A percentile compares a stretch with the other conserved stretches of the same genome.
These are phyloP conservation scores for Trichoderma koningiopsis DNA, from an alignment of 2,329 filamentous ascomycete genomes.

Conservation along the genomic window DNA sequence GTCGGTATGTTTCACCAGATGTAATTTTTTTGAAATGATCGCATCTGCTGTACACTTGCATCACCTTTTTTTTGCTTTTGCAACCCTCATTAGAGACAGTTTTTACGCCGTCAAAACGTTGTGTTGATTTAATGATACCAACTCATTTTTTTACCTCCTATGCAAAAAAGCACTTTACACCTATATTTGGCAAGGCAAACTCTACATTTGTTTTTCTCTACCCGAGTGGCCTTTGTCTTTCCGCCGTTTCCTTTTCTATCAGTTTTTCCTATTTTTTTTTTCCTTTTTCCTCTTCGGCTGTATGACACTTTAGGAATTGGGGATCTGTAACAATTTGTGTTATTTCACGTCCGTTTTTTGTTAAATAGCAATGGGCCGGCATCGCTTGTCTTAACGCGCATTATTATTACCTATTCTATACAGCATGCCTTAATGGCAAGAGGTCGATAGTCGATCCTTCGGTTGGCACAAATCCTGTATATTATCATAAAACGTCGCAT, in stretches of 20 bases:
- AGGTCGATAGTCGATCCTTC: conserved; percentile 42
- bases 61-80: conserved; percentile 33
- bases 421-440: conserved; percentile 38
- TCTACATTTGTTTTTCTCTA: conserved; percentile 19
- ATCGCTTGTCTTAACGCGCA: conserved; percentile 33
- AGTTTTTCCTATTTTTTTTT: conserved; percentile 32
- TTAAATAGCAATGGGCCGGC: conserved; percentile 36
- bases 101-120: conserved; percentile 34
- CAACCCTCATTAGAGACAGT: conserved; percentile 30
- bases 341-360: conserved; percentile 26
- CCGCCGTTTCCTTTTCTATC: conserved; percentile 30
- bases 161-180: conserved; percentile 30
- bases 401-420: conserved; percentile 27
- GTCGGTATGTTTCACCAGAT: conserved; percentile 99
- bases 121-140: conserved; percentile 46
- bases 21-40: conserved; percentile 56
- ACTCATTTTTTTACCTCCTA: conserved; percentile 29
- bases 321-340: conserved; percentile 31
- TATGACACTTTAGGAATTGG: conserved; percentile 35
- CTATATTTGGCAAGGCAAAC: conserved; percentile 30
- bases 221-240: conserved; percentile 24
- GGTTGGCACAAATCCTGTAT: conserved; percentile 53
- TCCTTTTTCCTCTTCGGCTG: conserved; percentile 32
- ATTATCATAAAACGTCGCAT: conserved; percentile 54
- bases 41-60: conserved; percentile 45